Base-by-base conservation (phyloP, 352 stramenopile species). In the Phytophthora pseudosyringae region DNA sequence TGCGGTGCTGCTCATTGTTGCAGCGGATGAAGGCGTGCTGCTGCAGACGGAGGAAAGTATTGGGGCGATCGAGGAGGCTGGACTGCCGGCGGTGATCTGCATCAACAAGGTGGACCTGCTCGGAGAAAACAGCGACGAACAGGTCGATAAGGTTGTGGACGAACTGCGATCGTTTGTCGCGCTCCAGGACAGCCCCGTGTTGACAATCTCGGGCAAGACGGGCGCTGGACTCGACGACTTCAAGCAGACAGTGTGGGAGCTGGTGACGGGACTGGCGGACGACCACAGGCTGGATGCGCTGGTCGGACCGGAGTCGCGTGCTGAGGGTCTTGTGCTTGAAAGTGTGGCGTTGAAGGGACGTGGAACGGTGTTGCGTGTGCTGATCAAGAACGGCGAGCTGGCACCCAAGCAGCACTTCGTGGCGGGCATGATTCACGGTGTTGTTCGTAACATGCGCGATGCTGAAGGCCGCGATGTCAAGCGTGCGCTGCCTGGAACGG, bases 41-140 rank as follows among this genome's bases (percentile, higher is more conserved):
- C 78, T 98, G 51, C 98, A 99, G 80, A 99, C 98, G 12, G 86
- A 96, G 25, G 98, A 99, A 71, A 98, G 94, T 1, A 98, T 97
- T 28, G 90, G 90, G 26, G 90, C 88, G 8, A 81, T 95, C 28
- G 90, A 97, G 59, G 82, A 90, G 33, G 62, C 86, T 6, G 72
- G 64, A 31, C 63, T 97, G n/a, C 89, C 89, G 0, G 77, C 72
- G 8, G 71, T 97, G 16, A 86, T 88, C 13, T 94, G 82, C 45
- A 80, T 97, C 47, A 97, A 96, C 69, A 97, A 97, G 65, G 66
- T 97, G n/a, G 90, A 97, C 59, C 52, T 94, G 31, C 52, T 81
- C 9, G 71, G 52, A 35, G 57, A 73, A 13, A 58, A 55, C 13
- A 57, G 62, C 3, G 51, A 62, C 5, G 63, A 82, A 28, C 71